Percentiles rank a stretch among this genome's conserved stretches.
Evolutionary conservation across 2,329 filamentous ascomycete species (phyloP).

Genomic region (Periconia macrospinosa): DNA sequence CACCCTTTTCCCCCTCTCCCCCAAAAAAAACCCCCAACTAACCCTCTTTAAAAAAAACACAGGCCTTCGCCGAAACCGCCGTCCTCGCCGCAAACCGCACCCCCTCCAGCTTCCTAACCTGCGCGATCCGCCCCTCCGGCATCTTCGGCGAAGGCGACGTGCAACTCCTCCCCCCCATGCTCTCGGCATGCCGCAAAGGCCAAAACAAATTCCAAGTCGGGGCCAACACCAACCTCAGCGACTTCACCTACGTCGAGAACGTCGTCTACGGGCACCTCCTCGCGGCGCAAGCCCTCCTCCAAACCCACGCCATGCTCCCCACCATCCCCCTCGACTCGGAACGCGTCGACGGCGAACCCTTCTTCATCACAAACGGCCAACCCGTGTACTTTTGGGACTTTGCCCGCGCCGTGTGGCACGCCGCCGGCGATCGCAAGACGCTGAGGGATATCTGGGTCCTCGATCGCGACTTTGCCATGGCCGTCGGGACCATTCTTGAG

Average conservation of each 20-base stretch:
- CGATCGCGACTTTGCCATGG: conserved; percentile 44
- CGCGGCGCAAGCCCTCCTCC: conserved; percentile 53
- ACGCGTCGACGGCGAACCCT: conserved; percentile 54
- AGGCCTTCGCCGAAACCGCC: conserved; percentile 51
- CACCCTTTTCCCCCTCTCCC: too few relatives aligned
- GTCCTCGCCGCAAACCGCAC: conserved; percentile 55
- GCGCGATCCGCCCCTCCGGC: conserved; percentile 52
- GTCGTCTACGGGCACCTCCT: conserved; percentile 56
- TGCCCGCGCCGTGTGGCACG: conserved; percentile 50
- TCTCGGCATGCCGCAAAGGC: conserved; percentile 49
- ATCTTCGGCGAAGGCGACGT: conserved; percentile 57
- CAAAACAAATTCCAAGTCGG: conserved; percentile 56
- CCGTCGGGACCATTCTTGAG: conserved; percentile 48
- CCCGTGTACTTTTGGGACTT: conserved; percentile 57
- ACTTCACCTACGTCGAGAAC: conserved; percentile 58
- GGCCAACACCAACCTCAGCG: conserved; percentile 56
- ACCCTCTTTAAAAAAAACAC: too few relatives aligned
- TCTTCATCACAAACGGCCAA: conserved; percentile 55
- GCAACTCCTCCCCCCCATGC: conserved; percentile 48
- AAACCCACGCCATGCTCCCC: conserved; percentile 42
- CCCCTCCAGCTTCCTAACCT: conserved; percentile 51
- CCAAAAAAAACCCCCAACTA: too few relatives aligned
- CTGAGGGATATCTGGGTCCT: conserved; percentile 48
- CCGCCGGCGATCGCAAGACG: conserved; percentile 44
- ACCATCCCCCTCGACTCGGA: conserved; percentile 47